Base-by-base conservation (phyloP, 352 stramenopile genomes). In the Plasmopara muralis region DNA sequence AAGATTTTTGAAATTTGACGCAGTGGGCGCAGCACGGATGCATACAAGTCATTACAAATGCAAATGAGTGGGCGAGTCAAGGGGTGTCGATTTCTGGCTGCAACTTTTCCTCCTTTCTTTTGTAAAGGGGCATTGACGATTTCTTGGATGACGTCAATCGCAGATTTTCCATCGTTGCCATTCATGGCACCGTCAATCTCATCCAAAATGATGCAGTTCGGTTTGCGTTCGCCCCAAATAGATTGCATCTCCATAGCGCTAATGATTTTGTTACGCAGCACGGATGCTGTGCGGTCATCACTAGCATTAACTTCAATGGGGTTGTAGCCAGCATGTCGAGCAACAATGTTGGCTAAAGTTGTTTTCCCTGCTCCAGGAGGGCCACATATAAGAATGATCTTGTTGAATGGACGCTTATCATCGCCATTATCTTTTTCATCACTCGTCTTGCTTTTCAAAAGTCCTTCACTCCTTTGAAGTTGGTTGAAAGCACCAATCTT, bases 41-140 rank as follows among this genome's bases (percentile, higher is more conserved):
- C 93, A 67, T 97, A 98, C 60, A 97, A 87, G 63, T 99, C 92
- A 67, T 99, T 99, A 72, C 96, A 99, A 68, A 99, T 98, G 61
- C 97, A 98, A 55, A 99, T 98, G 14, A 99, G 74, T 7, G 96
- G 96, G 1, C 95, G 82, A 45, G 70, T 96, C 35, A 97, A 64
- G 6, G 91, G 77, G 35, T 97, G 84, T 18, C 69, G 62, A 43
- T 70, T 75, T 37, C 60, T 72, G 13, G 42, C 44, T 10, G 43
- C 28, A 18, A 54, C 50, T 29, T 66, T 63, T 15, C 50, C 55
- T 46, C 79, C 76, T 41, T 82, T 77, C 38, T 31, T 54, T 42
- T 62, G 75, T 60, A 97, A 68, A 5, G 94, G 85, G 4, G 88
- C 75, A 14, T 81, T 75, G 28, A 96, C 83, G 60, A 99, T 97